Evolutionary conservation across 768 basidiomycete genomes (phyloP), one percentile per base, ranked within the genome.

Genomic region (Suillus spraguei): DNA sequence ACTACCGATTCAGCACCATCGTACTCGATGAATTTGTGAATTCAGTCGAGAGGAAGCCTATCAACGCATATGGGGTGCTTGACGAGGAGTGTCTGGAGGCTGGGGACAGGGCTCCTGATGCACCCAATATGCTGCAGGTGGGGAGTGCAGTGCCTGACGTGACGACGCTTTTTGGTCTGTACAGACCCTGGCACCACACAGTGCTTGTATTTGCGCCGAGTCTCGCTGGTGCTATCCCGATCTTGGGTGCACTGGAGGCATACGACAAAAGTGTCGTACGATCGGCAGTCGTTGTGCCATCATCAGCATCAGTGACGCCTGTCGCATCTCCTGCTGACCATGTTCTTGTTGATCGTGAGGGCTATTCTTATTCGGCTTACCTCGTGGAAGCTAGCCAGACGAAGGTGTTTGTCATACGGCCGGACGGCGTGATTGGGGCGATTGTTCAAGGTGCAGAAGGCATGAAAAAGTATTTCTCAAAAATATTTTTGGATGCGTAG

Each of bases 101-200:
- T 1, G 83, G 83, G 3, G 82, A 84, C 63, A 68, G 82, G 20
- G 82, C 82, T 1, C 83, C 81, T 0, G 80, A 83, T 33, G 79
- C 81, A 0, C 70, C 83, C 3, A 74, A 60, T 1, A 67, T 79
- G 14, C 58, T 72, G 0, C 59, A 65, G 2, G 55, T 62, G 65
- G 52, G 42, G 24, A 39, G 24, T 7, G 24, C 49, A 2, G 50
- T 41, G 0, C 63, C 65, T 1, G 49, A 60, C 33, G 33, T 6
- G 33, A 35, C 33, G 9, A 35, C 33, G 33, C 33, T 35, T 35
- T 35, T 35, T 35, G 33, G 33, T 35, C 9, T 35, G 33, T 35
- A 35, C 33, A 35, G 33, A 35, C 33, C 33, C 33, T 35, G 33
- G 33, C 9, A 35, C 33, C 33, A 35, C 33, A 35, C 33, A 9